Conservation (phyloP, 1,139 yeast species). For the Hemisphaericaspora subhashii region DNA sequence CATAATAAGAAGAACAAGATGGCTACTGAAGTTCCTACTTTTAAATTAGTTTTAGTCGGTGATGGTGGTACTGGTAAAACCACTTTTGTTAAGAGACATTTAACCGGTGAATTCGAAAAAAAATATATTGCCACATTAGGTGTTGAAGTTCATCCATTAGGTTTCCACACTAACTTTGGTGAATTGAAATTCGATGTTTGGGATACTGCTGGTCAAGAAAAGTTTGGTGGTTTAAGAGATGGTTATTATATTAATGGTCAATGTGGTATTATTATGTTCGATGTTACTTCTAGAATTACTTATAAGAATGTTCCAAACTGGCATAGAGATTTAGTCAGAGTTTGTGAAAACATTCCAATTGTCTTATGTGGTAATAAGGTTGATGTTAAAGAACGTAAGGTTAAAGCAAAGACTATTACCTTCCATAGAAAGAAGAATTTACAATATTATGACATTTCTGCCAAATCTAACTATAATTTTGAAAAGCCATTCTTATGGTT, state of each 20-base stretch:
- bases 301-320: conserved; percentile 99
- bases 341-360: conserved; percentile 99
- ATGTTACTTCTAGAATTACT: conserved; percentile 98
- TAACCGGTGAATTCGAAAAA: conserved; percentile 99
- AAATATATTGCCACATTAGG: conserved; percentile 99
- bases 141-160: conserved; percentile 98
- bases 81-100: conserved; percentile 99
- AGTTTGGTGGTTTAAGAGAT: conserved; percentile 99
- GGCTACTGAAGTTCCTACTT: conserved; percentile 92
- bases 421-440: conserved; percentile 99
- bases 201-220: conserved; percentile 99
- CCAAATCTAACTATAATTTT: conserved; percentile 98
- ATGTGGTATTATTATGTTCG: conserved; percentile 99
- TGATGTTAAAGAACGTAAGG: conserved; percentile 99
- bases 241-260: conserved; percentile 99
- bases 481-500: conserved; percentile 99
- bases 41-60: conserved; percentile 97
- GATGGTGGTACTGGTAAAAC: conserved; percentile 99
- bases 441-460: conserved; percentile 99
- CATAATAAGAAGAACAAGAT: conserved; percentile 27
- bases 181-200: conserved; percentile 98
- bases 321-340: conserved; percentile 99
- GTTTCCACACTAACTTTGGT: conserved; percentile 98
- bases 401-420: conserved; percentile 98
- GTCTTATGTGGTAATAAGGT: conserved; percentile 99